phyloP scores from a whole-genome alignment of 352 stramenopile species.

The Pythium rhizo-oryzae region DNA sequence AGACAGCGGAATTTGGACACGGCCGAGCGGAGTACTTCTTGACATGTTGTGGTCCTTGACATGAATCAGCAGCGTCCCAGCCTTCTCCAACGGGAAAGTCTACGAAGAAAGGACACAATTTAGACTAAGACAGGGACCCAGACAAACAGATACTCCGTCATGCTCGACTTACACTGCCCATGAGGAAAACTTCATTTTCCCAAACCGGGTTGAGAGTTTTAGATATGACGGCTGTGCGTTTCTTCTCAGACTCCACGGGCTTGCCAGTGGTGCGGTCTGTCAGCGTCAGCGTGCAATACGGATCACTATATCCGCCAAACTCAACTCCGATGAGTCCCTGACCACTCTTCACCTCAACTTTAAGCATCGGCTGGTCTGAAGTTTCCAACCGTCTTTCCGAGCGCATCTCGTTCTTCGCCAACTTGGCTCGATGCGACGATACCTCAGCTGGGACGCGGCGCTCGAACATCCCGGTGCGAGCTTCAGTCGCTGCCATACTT shows the following conservation, averaged over 20 bases:
- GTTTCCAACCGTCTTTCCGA: slow-evolving; percentile 46
- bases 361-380: slow-evolving; percentile 40
- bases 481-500: slow-evolving; percentile 38
- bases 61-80: slow-evolving; percentile 58
- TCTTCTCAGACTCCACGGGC: slow-evolving; percentile 61
- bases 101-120: slow-evolving; percentile 15
- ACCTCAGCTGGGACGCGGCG: slow-evolving; percentile 61
- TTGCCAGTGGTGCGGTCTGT: slow-evolving; percentile 55
- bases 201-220: slow-evolving; percentile 78
- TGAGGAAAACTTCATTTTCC: slow-evolving; percentile 61
- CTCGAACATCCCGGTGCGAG: slow-evolving; percentile 47
- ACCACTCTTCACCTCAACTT: slow-evolving; percentile 60
- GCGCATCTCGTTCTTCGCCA: slow-evolving; percentile 62
- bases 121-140: not conserved
- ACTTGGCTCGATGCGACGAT: slow-evolving; percentile 50
- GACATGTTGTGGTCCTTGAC: slow-evolving; percentile 82
- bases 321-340: slow-evolving; percentile 62
- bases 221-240: slow-evolving; percentile 60
- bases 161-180: slow-evolving; percentile 52
- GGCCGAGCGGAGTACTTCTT: slow-evolving; percentile 62
- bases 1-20: slow-evolving; percentile 62
- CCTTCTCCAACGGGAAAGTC: slow-evolving; percentile 48
- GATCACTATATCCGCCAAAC: slow-evolving; percentile 70
- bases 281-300: slow-evolving; percentile 69
- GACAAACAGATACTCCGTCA: too few relatives aligned